phyloP scores from a whole-genome alignment of 2,329 filamentous ascomycete genomes.

The Hypoxylon sp. region DNA sequence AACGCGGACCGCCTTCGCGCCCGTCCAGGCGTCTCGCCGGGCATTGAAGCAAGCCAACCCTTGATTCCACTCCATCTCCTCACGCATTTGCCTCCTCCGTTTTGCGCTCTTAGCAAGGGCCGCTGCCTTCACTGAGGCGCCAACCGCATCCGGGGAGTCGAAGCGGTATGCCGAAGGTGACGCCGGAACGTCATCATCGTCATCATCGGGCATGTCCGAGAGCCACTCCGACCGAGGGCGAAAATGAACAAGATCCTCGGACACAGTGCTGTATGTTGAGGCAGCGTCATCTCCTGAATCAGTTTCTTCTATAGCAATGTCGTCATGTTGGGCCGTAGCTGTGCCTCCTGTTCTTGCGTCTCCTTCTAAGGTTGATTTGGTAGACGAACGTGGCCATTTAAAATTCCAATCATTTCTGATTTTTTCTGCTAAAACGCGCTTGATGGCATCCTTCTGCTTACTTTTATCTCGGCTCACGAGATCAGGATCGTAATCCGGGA shows the following conservation, averaged over 20 bases:
- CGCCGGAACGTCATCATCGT: conserved; percentile 59
- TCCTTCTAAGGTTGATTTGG: conserved; percentile 21
- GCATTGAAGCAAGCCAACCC: conserved; percentile 85
- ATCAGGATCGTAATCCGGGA: conserved; percentile 70
- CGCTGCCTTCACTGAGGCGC: conserved; percentile 58
- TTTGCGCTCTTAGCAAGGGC: conserved; percentile 67
- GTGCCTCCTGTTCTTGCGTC: conserved; percentile 6
- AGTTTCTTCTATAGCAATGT: conserved; percentile 24
- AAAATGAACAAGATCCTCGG: conserved; percentile 67
- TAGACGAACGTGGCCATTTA: conserved; percentile 63
- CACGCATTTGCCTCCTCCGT: conserved; percentile 70
- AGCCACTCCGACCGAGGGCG: conserved; percentile 69
- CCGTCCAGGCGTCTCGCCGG: conserved; percentile 87
- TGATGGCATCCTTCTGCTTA: conserved; percentile 75
- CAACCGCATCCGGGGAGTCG: conserved; percentile 65
- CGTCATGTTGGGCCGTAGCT: conserved; percentile 29
- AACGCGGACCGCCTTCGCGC: conserved; percentile 74
- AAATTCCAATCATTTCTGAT: conserved; percentile 74
- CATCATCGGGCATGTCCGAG: conserved; percentile 70
- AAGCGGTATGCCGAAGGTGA: conserved; percentile 66
- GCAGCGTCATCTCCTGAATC: conserved; percentile 60
- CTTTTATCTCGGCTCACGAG: conserved; percentile 73
- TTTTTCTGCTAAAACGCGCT: conserved; percentile 66
- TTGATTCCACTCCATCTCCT: conserved; percentile 82
- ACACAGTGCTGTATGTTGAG: conserved; percentile 61